phyloP scores from a whole-genome alignment of 768 basidiomycete species.

The Auricularia auricula-judae region DNA sequence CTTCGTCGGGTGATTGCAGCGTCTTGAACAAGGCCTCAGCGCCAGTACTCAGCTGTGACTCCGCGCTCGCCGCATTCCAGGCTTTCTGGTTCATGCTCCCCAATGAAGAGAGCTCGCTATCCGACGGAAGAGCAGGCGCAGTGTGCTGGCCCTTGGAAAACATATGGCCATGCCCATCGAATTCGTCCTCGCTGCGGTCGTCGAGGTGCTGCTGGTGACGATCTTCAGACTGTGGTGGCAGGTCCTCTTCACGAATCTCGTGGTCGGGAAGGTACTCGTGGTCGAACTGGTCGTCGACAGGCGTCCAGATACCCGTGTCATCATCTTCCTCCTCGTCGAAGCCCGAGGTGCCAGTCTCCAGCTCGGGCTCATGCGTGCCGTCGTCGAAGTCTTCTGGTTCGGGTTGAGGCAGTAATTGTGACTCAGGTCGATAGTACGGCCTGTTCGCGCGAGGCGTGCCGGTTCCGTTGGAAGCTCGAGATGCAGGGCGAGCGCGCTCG shows the following conservation, averaged over 20 bases:
- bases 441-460: not conserved
- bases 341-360: not conserved
- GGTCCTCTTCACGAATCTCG: not conserved
- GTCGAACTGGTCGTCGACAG: not conserved
- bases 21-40: conserved; percentile 37
- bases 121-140: conserved; percentile 10
- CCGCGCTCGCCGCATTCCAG: conserved; percentile 15
- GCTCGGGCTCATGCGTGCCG: too few species aligned
- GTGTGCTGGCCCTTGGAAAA: not conserved
- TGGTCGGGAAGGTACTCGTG: not conserved
- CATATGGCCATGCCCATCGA: not conserved
- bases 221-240: not conserved
- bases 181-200: not conserved
- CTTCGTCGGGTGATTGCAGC: not conserved
- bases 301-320: not conserved
- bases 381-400: not conserved
- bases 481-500: not conserved
- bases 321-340: not conserved
- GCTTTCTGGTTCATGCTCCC: conserved; percentile 30
- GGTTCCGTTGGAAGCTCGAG: not conserved
- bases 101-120: conserved; percentile 39
- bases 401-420: not conserved
- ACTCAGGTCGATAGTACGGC: not conserved
- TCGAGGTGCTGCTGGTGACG: not conserved
- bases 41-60: conserved; percentile 27